Evolutionary conservation across 1,284 basidiomycete species (phyloP).

Genomic region (Rhodotorula sp.): DNA sequence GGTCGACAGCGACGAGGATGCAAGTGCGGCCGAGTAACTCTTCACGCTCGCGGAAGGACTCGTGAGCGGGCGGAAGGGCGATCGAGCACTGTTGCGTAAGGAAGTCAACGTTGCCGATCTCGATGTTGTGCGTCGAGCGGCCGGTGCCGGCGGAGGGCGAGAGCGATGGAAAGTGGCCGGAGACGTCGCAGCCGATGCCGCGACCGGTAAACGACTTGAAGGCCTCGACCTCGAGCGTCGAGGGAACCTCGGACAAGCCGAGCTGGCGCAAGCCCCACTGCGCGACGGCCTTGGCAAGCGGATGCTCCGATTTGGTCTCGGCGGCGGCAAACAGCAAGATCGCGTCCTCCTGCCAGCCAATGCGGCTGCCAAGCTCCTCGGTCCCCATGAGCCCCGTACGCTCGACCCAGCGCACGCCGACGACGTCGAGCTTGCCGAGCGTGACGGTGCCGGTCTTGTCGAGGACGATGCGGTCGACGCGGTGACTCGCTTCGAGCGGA

Average conservation of each 20-base stretch:
- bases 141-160: conserved; percentile 23
- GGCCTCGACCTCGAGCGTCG: conserved; percentile 54
- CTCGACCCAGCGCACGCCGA: conserved; percentile 66
- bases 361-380: conserved; percentile 8
- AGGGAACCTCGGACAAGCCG: conserved; percentile 53
- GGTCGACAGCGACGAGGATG: conserved; percentile 70
- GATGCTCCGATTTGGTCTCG: conserved; percentile 92
- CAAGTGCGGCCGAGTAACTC: conserved; percentile 72
- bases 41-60: conserved; percentile 66
- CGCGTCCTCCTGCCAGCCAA: conserved; percentile 42
- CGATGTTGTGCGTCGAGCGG: conserved; percentile 50
- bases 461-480: conserved; percentile 76
- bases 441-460: conserved; percentile 99
- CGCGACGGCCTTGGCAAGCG: conserved; percentile 88
- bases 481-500: conserved; percentile 85
- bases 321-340: conserved; percentile 70
- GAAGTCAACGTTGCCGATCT: conserved; percentile 74
- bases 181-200: conserved; percentile 63
- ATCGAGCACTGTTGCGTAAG: conserved; percentile 54
- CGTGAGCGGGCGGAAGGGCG: conserved; percentile 60
- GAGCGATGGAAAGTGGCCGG: conserved; percentile 52
- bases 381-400: conserved; percentile 5
- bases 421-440: conserved; percentile 74
- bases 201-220: conserved; percentile 89
- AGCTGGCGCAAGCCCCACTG: conserved; percentile 71